A percentile compares a stretch with the other conserved stretches of the same genome.
phyloP scores from a whole-genome alignment of 352 stramenopile species.

The Paralagenidium karlingii region DNA sequence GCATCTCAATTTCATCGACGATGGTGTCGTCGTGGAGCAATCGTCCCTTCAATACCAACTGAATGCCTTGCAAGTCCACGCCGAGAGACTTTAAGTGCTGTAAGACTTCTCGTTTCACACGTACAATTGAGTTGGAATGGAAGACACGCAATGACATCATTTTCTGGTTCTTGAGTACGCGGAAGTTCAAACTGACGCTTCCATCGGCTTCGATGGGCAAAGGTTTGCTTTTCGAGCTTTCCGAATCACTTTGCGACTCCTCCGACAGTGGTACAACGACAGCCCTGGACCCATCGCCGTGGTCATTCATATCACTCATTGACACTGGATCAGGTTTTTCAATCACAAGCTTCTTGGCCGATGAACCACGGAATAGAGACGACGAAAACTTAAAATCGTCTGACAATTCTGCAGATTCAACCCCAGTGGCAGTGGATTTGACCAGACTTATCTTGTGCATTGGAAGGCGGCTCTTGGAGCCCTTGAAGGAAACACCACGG shows the following conservation, averaged over 20 bases:
- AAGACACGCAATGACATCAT: conserved; percentile 47
- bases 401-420: no score
- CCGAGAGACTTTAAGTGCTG: no score
- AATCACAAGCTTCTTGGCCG: conserved; percentile 48
- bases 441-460: no score
- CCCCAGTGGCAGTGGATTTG: conserved; percentile 26
- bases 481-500: conserved; percentile 51
- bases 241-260: no score
- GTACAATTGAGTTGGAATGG: no score
- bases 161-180: conserved; percentile 57
- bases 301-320: conserved; percentile 9
- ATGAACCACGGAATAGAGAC: conserved; percentile 37
- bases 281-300: conserved; percentile 3
- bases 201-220: conserved; percentile 37
- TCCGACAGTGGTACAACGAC: no score
- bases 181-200: conserved; percentile 45
- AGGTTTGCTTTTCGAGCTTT: conserved; percentile 6
- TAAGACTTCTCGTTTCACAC: no score
- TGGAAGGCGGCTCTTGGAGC: conserved; percentile 50
- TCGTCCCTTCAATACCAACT: conserved; percentile 45
- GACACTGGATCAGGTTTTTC: conserved; percentile 13
- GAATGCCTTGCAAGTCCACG: conserved; percentile 41
- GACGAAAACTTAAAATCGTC: conserved; percentile 56
- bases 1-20: conserved; percentile 39
- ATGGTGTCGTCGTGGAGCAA: conserved; percentile 29